Percentiles rank a stretch among this genome's conserved stretches.
Evolutionary conservation across 1,284 basidiomycete genomes (phyloP).

Genomic region (Rugosomyces carneus): DNA sequence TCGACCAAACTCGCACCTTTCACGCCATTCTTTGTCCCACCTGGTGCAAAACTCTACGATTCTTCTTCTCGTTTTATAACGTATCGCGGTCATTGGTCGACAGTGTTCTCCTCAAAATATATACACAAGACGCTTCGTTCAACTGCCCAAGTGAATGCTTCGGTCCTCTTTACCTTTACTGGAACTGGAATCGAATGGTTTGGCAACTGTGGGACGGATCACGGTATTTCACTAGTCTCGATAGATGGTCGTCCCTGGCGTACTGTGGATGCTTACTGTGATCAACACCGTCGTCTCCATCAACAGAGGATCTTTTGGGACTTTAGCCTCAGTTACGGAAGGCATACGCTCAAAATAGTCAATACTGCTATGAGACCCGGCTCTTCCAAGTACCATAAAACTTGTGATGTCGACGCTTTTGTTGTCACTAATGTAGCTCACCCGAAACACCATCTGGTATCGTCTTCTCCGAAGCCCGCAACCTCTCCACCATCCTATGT

Average conservation of each 20-base stretch:
- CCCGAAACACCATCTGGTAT: conserved; percentile 4
- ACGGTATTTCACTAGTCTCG: conserved; percentile 52
- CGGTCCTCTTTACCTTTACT: conserved; percentile 51
- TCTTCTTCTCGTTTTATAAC: conserved; percentile 57
- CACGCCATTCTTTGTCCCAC: conserved; percentile 64
- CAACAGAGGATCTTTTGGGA: conserved; percentile 65
- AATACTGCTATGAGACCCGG: conserved; percentile 42
- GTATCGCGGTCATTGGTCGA: conserved; percentile 55
- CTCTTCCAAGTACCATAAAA: conserved; percentile 26
- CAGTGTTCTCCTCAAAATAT: conserved; percentile 44
- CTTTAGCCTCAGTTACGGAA: conserved; percentile 44
- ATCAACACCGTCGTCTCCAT: conserved; percentile 26
- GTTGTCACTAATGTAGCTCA: conserved; percentile 46
- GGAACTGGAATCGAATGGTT: conserved; percentile 77
- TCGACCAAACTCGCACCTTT: conserved; percentile 43
- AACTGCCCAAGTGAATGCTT: conserved; percentile 44
- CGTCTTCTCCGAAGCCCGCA: neutral
- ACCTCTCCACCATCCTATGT: neutral
- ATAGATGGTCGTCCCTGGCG: conserved; percentile 48
- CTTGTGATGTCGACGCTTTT: conserved; percentile 59
- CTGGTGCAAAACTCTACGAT: conserved; percentile 64
- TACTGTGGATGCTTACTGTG: conserved; percentile 43
- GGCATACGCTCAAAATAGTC: conserved; percentile 60
- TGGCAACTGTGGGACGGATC: conserved; percentile 47
- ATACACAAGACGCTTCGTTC: conserved; percentile 45